Evolutionary conservation across 306 rosid species (phyloP), one percentile per base, ranked within the genome.

Genomic region (Medicago truncatula): DNA sequence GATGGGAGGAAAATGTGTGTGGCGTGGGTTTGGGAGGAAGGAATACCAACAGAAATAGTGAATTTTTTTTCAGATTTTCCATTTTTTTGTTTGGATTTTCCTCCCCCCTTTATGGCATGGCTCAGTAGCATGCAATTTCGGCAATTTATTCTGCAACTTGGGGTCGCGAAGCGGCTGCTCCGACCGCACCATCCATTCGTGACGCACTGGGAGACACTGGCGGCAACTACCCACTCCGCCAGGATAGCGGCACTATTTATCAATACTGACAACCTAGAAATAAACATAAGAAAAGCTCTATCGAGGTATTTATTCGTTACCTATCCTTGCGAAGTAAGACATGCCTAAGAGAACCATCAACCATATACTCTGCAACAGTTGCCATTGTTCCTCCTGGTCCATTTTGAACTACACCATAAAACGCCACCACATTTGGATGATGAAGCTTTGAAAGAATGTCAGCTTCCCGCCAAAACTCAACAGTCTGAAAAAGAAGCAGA

Each of bases 401-500:
- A 84, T 93, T 84, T 65, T 74, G 77, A 67, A 85, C 86, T 15
- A 85, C 86, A 23, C 88, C 88, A 75, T 85, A 85, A 74, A 85
- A 85, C 38, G 98, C 96, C 67, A 93, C 93, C 82, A 93, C 92
- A 83, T 93, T 93, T 64, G 98, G 98, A 89, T 93, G 98, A 66
- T 93, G 98, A 76, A 93, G 91, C 80, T 90, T 84, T 6, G 96
- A 84, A 79, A 93, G 96, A 44, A 88, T 92, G 70, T 81, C 90
- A 14, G 97, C 97, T 74, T 92, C 97, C 20, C 86, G 88, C 97
- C 97, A 92, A 86, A 92, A 92, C 72, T 92, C 97, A 36, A 79
- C 44, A 0, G 88, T 92, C 97, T 90, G 91, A 78, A 81, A 73
- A 40, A 46, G 77, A 40, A 78, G 67, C 39, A 83, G 73, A 62